These are phyloP conservation scores for Ophiocordyceps sinensis DNA, from an alignment of 2,329 filamentous ascomycete species.

Conservation along the genomic window DNA sequence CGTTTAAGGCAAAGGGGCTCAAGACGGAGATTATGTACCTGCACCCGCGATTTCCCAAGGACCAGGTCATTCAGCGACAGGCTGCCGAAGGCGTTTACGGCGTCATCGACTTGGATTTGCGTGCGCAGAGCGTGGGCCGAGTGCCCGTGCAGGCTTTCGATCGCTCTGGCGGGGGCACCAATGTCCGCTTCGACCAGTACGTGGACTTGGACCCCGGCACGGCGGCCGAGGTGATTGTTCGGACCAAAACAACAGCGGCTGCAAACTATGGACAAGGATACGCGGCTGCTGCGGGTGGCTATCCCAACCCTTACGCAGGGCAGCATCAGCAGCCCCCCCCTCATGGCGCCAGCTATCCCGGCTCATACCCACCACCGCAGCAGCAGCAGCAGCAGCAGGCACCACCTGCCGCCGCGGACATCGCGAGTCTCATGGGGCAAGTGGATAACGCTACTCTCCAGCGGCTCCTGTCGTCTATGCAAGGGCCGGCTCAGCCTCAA, in stretches of 20 bases:
- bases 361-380: conserved; percentile 19
- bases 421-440: conserved; percentile 50
- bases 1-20: conserved; percentile 58
- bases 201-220: conserved; percentile 64
- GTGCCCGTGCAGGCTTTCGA: conserved; percentile 80
- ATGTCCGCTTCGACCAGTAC: conserved; percentile 79
- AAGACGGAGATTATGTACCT: conserved; percentile 69
- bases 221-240: conserved; percentile 66
- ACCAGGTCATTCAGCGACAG: conserved; percentile 69
- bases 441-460: conserved; percentile 59
- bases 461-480: conserved; percentile 49
- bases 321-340: conserved; percentile 12
- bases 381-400: conserved; percentile 14
- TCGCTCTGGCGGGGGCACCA: conserved; percentile 56
- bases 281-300: conserved; percentile 9
- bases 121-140: conserved; percentile 54
- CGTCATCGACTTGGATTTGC: conserved; percentile 61
- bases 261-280: conserved; percentile 17
- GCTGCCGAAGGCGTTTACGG: conserved; percentile 80
- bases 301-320: conserved; percentile 17
- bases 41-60: conserved; percentile 60
- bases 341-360: conserved; percentile 9
- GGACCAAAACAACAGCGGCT: conserved; percentile 40
- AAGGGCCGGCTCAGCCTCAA: conserved; percentile 5
- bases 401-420: conserved; percentile 28